Conservation (phyloP, 2,329 filamentous ascomycete genomes). For the Calonectria pteridis region DNA sequence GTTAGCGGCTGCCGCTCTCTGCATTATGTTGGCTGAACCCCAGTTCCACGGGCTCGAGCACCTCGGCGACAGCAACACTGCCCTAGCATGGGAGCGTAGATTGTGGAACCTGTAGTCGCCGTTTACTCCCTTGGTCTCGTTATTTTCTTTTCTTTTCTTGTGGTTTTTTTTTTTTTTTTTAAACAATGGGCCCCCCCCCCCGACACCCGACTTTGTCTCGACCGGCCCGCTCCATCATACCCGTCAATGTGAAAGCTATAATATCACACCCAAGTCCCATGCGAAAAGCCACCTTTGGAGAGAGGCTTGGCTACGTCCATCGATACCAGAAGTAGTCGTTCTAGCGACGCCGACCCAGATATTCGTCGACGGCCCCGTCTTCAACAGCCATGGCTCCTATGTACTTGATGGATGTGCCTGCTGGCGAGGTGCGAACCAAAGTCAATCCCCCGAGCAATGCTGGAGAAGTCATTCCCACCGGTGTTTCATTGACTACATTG, state of each 20-base stretch:
- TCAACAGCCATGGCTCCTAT: constrained; percentile 66
- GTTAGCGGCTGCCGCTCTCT: background rate
- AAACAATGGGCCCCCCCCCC: constrained; percentile 10
- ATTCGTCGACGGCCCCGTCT: background rate
- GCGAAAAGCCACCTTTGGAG: background rate
- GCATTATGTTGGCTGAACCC: constrained; percentile 10
- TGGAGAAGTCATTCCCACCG: constrained; percentile 36
- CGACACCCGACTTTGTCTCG: constrained; percentile 11
- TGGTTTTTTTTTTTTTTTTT: constrained; percentile 2
- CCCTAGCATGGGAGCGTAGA: constrained; percentile 11
- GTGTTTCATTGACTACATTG: constrained; percentile 39
- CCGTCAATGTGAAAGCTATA: constrained; percentile 29
- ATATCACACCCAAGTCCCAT: constrained; percentile 26
- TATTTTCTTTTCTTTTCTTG: constrained; percentile 13
- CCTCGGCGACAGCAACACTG: constrained; percentile 6
- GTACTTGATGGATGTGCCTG: constrained; percentile 44
- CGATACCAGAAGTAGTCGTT: constrained; percentile 25
- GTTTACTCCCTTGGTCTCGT: background rate
- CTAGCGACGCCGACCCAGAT: constrained; percentile 11
- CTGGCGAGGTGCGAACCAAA: constrained; percentile 39
- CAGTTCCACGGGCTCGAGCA: constrained; percentile 13
- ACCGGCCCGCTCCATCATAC: constrained; percentile 8
- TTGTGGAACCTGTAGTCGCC: constrained; percentile 25
- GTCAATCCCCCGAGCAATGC: constrained; percentile 40
- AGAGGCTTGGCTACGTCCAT: constrained; percentile 24